Evolutionary conservation across 305 asterid species (phyloP).

Genomic region (Plantago rigida): DNA sequence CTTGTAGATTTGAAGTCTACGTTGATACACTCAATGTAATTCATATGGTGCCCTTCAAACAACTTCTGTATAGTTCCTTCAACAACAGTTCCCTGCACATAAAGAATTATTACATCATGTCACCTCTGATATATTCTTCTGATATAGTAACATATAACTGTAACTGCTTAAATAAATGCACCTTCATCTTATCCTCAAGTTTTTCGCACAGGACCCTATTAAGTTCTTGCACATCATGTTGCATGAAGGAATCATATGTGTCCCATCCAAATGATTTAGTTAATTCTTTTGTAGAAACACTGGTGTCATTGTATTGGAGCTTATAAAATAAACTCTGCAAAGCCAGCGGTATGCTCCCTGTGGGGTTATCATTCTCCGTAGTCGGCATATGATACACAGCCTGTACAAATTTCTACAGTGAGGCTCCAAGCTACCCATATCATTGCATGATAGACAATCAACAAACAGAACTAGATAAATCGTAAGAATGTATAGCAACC

Average conservation of each 20-base stretch:
- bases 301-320: constrained; percentile 76
- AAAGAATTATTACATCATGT: constrained; percentile 21
- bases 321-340: constrained; percentile 83
- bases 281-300: constrained; percentile 86
- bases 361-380: constrained; percentile 85
- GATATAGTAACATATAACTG: constrained; percentile 13
- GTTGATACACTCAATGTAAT: constrained; percentile 75
- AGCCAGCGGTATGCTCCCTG: constrained; percentile 89
- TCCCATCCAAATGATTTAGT: constrained; percentile 96
- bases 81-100: constrained; percentile 70
- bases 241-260: constrained; percentile 82
- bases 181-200: constrained; percentile 97
- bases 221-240: constrained; percentile 91
- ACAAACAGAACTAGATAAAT: constrained; percentile 21
- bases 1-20: constrained; percentile 62
- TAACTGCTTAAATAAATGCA: constrained; percentile 5
- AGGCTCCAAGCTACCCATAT: constrained; percentile 26
- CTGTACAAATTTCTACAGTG: constrained; percentile 36
- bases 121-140: constrained; percentile 9
- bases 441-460: constrained; percentile 12
- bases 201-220: constrained; percentile 79
- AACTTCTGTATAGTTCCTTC: constrained; percentile 93
- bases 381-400: constrained; percentile 96
- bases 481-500: constrained; percentile 34
- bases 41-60: constrained; percentile 89